Base-by-base conservation (phyloP, 2,329 filamentous ascomycete genomes). In the Botrytis sinoallii region DNA sequence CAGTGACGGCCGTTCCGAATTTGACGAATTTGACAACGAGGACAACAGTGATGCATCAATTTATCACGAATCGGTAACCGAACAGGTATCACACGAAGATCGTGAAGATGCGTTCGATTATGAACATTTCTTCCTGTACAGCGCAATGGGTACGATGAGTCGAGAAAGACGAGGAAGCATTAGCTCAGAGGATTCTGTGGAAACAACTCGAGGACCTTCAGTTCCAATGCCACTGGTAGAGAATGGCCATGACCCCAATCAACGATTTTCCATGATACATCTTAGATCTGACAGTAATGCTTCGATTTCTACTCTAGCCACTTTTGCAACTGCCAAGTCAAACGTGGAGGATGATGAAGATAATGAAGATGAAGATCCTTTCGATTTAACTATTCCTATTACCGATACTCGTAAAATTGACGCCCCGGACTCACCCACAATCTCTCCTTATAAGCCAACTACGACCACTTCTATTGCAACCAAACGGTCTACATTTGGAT, bases 71-170 rank as follows among this genome's bases (percentile, higher is more conserved):
- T 84, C 87, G 0, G 81, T 86, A 66, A 85, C 88, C 72, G 86
- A 88, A 70, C 87, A 88, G 14, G 84, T 92, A 9, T 93, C 94
- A 0, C 95, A 98, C 79, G 95, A 98, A 83, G 94, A 98, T 81
- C 92, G 95, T 32, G 91, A 95, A 77, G 95, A 98, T 82, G 95
- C 95, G 1, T 98, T 98, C 79, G 95, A 98, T 81, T 98, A 98
- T 76, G 93, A 97, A 82, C 91, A 97, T 81, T 98, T 98, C 83
- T 97, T 97, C 82, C 86, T 98, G 22, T 94, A 98, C 82, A 97
- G 93, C 77, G 94, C 94, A 18, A 91, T 98, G 88, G 94, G 94
- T 9, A 94, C 88, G 3, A 91, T 94, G 79, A 90, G 88, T 77
- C 83, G 84, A n/a, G 82, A 87, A 74, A 81, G 80, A 8, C 81